Evolutionary conservation across 2,329 filamentous ascomycete species (phyloP), one percentile per base, ranked within the genome.

Genomic region (Arthroderma sp.): DNA sequence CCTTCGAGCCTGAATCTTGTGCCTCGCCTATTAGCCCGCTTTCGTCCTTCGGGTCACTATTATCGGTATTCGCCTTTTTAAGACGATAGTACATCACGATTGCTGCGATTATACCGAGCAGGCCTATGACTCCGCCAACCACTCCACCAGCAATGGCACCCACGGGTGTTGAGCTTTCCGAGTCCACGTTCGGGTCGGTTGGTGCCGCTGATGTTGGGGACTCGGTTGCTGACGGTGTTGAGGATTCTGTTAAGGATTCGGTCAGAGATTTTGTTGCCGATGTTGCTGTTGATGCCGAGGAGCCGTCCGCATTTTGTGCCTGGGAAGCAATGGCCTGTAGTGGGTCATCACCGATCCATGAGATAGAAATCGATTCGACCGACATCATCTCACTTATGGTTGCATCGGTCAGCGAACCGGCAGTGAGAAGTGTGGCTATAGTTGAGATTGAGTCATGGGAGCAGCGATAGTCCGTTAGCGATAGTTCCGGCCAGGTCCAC

Each of bases 131-230:
- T n/a, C 44, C 53, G 7, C 53, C 53, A 6, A 54, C 50, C 5
- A 53, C 53, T 29, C 52, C 52, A 6, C 53, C 53, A 5, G 50
- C 50, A 28, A 55, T 55, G 28, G 53, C 47, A 5, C 49, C 52
- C 1, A 46, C 47, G 38, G 52, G 44, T 27, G 40, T 42, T 5
- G 40, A 31, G 8, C 15, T 27, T 38, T 10, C 22, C 8, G 36
- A n/a, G 36, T 27, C 22, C 15, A 22, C 15, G 1, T 22, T 22
- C 3, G 36, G 10, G 8, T n/a, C 10, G 11, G 32, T 9, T 34
- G 8, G 32, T 34, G 32, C 9, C 11, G 32, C 11, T 34, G 32
- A 34, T 9, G 32, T 34, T 22, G 36, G 36, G 8, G 36, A n/a
- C 9, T 8, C 8, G 9, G 36, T 10, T 15, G 15, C 36, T 8